These are phyloP conservation scores for Wallacemonas collosoma DNA, from an alignment of 208 protist species.

Conservation along the genomic window DNA sequence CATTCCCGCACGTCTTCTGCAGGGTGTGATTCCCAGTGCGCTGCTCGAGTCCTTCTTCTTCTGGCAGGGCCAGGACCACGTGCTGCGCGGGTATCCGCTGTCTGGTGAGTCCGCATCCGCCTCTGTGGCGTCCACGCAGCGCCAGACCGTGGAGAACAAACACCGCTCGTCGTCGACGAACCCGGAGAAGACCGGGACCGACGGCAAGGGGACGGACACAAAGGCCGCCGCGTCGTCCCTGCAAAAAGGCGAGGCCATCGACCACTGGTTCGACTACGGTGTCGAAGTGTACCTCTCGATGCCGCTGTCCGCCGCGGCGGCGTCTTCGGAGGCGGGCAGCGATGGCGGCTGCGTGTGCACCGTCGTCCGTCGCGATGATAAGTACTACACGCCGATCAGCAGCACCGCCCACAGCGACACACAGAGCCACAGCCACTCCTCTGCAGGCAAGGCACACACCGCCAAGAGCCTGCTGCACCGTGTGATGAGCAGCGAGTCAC, in stretches of 20 bases:
- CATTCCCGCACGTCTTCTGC: constrained; percentile 72
- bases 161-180: not conserved
- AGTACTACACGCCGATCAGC: constrained; percentile 31
- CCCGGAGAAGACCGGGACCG: no score
- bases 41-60: constrained; percentile 83
- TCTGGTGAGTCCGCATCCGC: constrained; percentile 14
- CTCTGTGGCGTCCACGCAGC: not conserved
- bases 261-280: constrained; percentile 75
- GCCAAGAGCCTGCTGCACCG: constrained; percentile 28
- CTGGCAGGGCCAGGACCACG: constrained; percentile 81
- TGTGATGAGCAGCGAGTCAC: constrained; percentile 18
- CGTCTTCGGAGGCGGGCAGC: no score
- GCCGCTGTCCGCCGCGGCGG: no score
- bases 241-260: constrained; percentile 23
- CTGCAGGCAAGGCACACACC: no score
- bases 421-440: not conserved
- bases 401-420: constrained; percentile 16
- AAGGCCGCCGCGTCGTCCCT: no score
- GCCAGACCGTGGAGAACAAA: constrained; percentile 3
- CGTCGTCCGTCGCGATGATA: constrained; percentile 37
- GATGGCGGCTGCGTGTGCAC: constrained; percentile 15
- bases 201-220: no score
- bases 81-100: constrained; percentile 72
- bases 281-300: constrained; percentile 50
- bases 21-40: constrained; percentile 69